These are phyloP conservation scores for Cubamyces sp. DNA, from an alignment of 768 basidiomycete species.

Conservation along the genomic window DNA sequence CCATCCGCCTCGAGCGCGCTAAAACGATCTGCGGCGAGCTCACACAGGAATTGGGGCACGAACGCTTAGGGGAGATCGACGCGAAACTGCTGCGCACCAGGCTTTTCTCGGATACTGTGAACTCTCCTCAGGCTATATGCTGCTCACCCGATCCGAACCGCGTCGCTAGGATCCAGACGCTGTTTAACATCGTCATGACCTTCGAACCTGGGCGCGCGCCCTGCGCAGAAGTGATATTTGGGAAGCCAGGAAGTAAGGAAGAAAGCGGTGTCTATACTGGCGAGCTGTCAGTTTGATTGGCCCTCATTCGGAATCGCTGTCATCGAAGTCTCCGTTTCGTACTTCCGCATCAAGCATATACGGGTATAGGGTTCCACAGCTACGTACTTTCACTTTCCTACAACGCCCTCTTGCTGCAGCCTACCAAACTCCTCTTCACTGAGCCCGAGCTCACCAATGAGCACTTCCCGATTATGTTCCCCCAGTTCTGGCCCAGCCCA, in stretches of 20 bases:
- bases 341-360: neutral
- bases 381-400: constrained; percentile 27
- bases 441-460: constrained; percentile 35
- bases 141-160: constrained; percentile 30
- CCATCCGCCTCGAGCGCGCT: constrained; percentile 35
- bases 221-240: constrained; percentile 38
- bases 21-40: constrained; percentile 32
- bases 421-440: constrained; percentile 30
- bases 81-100: constrained; percentile 31
- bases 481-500: constrained; percentile 78
- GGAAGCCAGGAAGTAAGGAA: constrained; percentile 31
- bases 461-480: constrained; percentile 40
- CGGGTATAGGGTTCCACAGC: neutral
- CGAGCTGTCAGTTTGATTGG: constrained; percentile 10
- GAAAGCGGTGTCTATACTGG: constrained; percentile 28
- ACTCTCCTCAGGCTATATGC: constrained; percentile 39
- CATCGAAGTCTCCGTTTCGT: neutral
- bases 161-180: constrained; percentile 33
- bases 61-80: constrained; percentile 23
- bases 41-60: constrained; percentile 14
- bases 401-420: constrained; percentile 31
- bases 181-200: constrained; percentile 43
- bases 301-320: neutral
- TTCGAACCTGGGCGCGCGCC: constrained; percentile 33
- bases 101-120: constrained; percentile 38